These are phyloP conservation scores for Cordyceps cicadae DNA, from an alignment of 2,329 filamentous ascomycete species.

Conservation along the genomic window DNA sequence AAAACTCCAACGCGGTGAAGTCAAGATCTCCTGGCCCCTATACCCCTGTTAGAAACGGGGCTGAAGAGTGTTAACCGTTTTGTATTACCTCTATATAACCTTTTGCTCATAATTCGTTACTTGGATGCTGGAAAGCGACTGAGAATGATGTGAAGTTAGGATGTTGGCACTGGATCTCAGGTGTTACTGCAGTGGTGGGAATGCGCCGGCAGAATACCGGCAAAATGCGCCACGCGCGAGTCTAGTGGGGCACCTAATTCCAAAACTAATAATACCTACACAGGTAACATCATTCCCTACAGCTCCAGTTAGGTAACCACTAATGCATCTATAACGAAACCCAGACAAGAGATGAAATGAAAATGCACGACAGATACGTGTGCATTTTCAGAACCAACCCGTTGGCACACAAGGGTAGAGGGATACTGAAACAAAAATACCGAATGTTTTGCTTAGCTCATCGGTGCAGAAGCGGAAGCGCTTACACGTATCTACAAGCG, in stretches of 20 bases:
- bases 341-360: too few relatives aligned
- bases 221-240: background rate
- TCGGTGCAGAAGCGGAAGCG: too few relatives aligned
- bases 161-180: background rate
- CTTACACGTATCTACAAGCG: too few relatives aligned
- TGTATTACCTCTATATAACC: background rate
- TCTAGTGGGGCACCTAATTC: background rate
- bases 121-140: background rate
- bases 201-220: constrained; percentile 11
- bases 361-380: too few relatives aligned
- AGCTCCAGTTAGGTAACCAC: too few relatives aligned
- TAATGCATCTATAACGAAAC: too few relatives aligned
- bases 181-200: constrained; percentile 3
- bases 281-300: too few relatives aligned
- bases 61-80: background rate
- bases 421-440: too few relatives aligned
- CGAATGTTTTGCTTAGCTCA: too few relatives aligned
- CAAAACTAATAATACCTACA: too few relatives aligned
- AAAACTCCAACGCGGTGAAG: background rate
- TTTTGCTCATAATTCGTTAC: background rate
- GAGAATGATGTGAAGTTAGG: background rate
- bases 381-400: too few relatives aligned
- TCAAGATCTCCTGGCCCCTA: background rate
- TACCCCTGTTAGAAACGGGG: background rate
- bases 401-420: too few relatives aligned